phyloP scores from a whole-genome alignment of 352 stramenopile species.

The Pythium dissimile region DNA sequence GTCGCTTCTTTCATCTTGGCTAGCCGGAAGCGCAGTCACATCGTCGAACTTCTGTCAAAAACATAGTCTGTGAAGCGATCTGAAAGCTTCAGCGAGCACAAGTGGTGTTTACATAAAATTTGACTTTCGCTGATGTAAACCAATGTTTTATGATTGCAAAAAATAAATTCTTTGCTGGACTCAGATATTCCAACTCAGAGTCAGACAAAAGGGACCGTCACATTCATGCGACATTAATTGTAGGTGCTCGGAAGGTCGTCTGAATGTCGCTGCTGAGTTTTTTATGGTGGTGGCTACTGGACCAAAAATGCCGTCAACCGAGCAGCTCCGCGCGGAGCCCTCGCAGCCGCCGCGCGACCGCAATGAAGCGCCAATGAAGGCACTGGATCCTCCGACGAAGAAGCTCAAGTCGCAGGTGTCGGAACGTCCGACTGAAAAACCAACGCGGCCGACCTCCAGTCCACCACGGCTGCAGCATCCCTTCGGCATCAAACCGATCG shows the following conservation, averaged over 20 bases:
- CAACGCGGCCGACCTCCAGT: background rate
- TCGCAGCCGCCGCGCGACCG: background rate
- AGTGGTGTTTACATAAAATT: too few species aligned
- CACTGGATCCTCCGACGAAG: slow-evolving; percentile 8
- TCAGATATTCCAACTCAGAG: slow-evolving; percentile 4
- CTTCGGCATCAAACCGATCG: slow-evolving; percentile 78
- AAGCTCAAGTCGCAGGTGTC: background rate
- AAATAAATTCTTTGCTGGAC: background rate
- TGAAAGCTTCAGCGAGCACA: too few species aligned
- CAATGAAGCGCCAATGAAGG: too few species aligned
- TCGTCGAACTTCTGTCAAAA: too few species aligned
- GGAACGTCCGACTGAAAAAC: background rate
- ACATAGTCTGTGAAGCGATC: too few species aligned
- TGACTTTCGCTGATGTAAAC: too few species aligned
- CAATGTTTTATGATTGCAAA: too few species aligned
- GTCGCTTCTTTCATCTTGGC: too few species aligned
- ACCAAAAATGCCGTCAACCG: slow-evolving; percentile 1
- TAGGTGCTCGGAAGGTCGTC: slow-evolving; percentile 2
- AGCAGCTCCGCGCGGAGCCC: background rate
- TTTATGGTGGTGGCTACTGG: slow-evolving; percentile 1
- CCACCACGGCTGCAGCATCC: slow-evolving; percentile 58
- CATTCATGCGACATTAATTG: background rate
- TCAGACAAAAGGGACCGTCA: slow-evolving; percentile 8
- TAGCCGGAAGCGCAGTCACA: too few species aligned
- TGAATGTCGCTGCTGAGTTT: slow-evolving; percentile 20